Base-by-base conservation (phyloP, 1,139 yeast species). In the Yamadazyma kanchanaburiensis region DNA sequence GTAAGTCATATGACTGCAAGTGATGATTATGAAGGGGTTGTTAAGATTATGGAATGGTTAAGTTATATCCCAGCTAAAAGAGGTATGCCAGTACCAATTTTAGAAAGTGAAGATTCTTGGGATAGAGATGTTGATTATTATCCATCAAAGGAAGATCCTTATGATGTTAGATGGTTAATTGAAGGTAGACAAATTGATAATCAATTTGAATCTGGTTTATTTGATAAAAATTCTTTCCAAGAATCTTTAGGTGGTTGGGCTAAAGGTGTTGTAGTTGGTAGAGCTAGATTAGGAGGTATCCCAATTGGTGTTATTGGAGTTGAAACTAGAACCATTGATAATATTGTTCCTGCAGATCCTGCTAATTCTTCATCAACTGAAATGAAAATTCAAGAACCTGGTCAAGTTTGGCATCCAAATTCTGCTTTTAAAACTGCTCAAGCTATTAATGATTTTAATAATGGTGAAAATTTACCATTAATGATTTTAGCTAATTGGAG, bases 181-280 rank as follows among this genome's bases (percentile, higher is more conserved):
- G 84, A 74, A 47, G 98, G 98, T 60, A 80, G 80, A 48, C 73
- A 76, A 28, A 55, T 64, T 16, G 81, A 74, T 13, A 78, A 74
- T 26, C 66, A 60, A 15, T 89, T 78, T 53, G 95, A 86, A 61
- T 53, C 70, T 38, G 98, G 98, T 65, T 63, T 91, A 57, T 94
- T 91, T 47, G 98, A 91, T 63, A 82, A 78, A 58, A 82, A 70
- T 38, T 87, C 97, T 8, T 91, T 91, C 83, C 94, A 82, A 59
- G 98, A 91, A 65, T 88, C 98, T n/a, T 74, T 91, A 39, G 80
- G 91, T 21, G 98, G 98, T 15, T 91, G 98, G 98, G 98, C 98
- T 33, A 82, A 76, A 57, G 96, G 97, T 68, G 97, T 91, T 42
- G 96, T 89, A 47, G 94, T 91, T 46, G 98, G 98, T 55, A 83